These are phyloP conservation scores for Monosporascus sp. DNA, from an alignment of 2,329 filamentous ascomycete genomes.

Conservation along the genomic window DNA sequence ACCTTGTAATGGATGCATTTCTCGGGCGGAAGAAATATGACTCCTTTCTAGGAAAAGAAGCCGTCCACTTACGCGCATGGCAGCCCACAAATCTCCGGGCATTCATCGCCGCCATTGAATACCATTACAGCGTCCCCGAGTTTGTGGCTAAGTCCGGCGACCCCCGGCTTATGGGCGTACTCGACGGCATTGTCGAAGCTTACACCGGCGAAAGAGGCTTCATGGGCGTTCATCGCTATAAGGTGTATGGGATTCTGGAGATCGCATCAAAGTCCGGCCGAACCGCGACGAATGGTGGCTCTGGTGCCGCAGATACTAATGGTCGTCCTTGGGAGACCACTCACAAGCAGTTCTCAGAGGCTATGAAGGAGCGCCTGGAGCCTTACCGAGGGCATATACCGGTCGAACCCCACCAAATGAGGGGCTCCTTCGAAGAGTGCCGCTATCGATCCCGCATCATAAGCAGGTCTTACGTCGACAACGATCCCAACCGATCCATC, in stretches of 20 bases:
- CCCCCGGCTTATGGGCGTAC: constrained; percentile 43
- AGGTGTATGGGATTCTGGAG: constrained; percentile 51
- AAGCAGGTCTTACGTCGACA: constrained; percentile 40
- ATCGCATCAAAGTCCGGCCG: constrained; percentile 48
- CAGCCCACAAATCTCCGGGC: constrained; percentile 48
- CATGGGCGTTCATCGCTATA: constrained; percentile 53
- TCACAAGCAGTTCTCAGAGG: constrained; percentile 45
- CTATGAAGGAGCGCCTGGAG: constrained; percentile 49
- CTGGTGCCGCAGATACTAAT: constrained; percentile 34
- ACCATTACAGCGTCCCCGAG: constrained; percentile 48
- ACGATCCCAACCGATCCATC: constrained; percentile 40
- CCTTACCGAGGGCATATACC: constrained; percentile 41
- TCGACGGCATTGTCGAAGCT: constrained; percentile 50
- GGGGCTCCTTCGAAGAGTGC: constrained; percentile 50
- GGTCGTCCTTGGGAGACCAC: constrained; percentile 45
- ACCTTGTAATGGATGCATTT: constrained; percentile 51
- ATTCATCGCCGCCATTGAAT: constrained; percentile 50
- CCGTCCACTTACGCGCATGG: constrained; percentile 48
- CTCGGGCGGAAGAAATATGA: constrained; percentile 45
- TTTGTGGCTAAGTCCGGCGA: constrained; percentile 48
- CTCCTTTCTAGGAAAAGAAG: constrained; percentile 48
- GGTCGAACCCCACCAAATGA: constrained; percentile 48
- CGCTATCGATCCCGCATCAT: constrained; percentile 43
- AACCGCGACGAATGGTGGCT: constrained; percentile 47
- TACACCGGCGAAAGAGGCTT: constrained; percentile 51